Base-by-base conservation (phyloP, 352 stramenopile genomes). In the Thalassiosira sp. region DNA sequence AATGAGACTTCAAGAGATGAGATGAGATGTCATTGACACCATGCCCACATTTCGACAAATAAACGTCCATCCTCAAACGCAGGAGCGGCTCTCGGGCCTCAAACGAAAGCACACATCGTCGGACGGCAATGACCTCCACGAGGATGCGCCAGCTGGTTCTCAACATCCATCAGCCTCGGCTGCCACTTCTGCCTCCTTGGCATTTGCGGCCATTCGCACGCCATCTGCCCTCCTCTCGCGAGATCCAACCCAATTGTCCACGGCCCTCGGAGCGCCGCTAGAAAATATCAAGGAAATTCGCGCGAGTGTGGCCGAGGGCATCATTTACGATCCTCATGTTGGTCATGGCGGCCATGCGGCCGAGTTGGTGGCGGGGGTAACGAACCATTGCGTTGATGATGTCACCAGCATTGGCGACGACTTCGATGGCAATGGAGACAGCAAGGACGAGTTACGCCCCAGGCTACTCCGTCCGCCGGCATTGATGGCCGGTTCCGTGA, bases 221-320 rank as follows among this genome's bases (percentile, higher is more conserved):
- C 69, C 72, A 31, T 81, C 76, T 5, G 72, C 79, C 27, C 64
- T 86, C 22, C 64, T 86, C 28, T 72, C 79, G 8, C 68, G 79
- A 3, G 74, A 86, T 73, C 73, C 74, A 1, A 10, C 42, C 20
- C 33, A 68, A 25, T 35, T 84, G 13, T 71, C 74, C 6, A 31
- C 35, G 0, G 13, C 57, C 13, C 45, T 82, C 20, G 25, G 48
- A 2, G 33, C 69, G 15, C 58, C 73, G 0, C 33, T 83, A 0
- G 10, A 51, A 0, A 31, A 70, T 18, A 57, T 83, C 6, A 18
- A 63, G 6, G 33, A 67, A n/a, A 18, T 86, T 11, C 68, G 79
- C 18, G 60, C 58, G 11, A 13, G 10, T 18, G 74, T 79, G 6
- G 79, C 79, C 2, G 40, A 67, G 28, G 60, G 40, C 13, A 56